These are phyloP conservation scores for Phytophthora cajani DNA, from an alignment of 352 stramenopile genomes.

Conservation along the genomic window DNA sequence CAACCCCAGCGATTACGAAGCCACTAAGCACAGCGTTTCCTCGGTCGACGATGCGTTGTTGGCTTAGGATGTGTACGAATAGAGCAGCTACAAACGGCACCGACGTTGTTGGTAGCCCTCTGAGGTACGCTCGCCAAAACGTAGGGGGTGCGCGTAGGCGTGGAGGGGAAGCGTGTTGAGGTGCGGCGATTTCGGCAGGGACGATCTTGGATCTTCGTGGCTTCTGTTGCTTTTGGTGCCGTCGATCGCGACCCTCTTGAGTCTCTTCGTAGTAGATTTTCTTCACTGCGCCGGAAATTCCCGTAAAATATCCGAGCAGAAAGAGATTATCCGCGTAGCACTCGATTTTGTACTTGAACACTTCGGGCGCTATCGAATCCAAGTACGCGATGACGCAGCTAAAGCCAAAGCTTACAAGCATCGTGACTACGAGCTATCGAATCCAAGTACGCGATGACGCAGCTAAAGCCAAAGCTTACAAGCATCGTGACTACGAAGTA, in stretches of 20 bases:
- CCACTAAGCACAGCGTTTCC: background rate
- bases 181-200: background rate
- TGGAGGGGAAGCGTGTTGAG: background rate
- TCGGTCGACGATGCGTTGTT: background rate
- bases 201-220: constrained; percentile 1
- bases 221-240: background rate
- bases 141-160: background rate
- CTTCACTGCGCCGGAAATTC: background rate
- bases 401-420: constrained; percentile 11
- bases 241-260: background rate
- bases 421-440: background rate
- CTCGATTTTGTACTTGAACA: constrained; percentile 4
- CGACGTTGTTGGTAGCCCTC: background rate
- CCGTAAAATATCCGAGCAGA: constrained; percentile 1
- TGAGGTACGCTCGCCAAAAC: constrained; percentile 3
- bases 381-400: constrained; percentile 12
- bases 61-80: background rate
- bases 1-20: background rate
- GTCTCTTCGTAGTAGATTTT: constrained; percentile 24
- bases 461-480: constrained; percentile 11
- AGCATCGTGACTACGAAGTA: constrained; percentile 3
- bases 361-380: background rate
- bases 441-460: constrained; percentile 12
- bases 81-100: background rate
- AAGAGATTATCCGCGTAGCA: constrained; percentile 1